Conservation (phyloP, 2,329 filamentous ascomycete species). For the Elsinoe necatrix region DNA sequence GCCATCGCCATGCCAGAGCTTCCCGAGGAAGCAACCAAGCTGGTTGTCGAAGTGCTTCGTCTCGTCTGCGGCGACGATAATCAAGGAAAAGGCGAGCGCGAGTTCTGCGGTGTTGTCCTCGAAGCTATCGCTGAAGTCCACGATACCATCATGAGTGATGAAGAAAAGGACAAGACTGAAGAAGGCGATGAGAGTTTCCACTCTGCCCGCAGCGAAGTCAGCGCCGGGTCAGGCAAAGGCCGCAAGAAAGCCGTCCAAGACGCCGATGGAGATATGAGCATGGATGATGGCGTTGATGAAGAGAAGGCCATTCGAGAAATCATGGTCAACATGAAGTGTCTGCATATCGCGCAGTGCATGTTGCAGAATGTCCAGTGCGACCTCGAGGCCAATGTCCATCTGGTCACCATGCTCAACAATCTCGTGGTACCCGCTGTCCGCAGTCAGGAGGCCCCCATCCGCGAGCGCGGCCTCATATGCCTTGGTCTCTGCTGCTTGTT, state of each 20-base stretch:
- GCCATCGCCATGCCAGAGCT: slow-evolving; percentile 77
- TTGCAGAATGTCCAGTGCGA: slow-evolving; percentile 83
- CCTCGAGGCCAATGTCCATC: slow-evolving; percentile 76
- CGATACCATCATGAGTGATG: slow-evolving; percentile 72
- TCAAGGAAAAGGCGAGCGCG: slow-evolving; percentile 63
- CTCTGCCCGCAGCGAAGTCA: slow-evolving; percentile 80
- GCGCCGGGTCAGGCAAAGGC: slow-evolving; percentile 45
- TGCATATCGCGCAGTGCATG: slow-evolving; percentile 97
- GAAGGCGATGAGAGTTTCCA: slow-evolving; percentile 72
- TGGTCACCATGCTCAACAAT: slow-evolving; percentile 98
- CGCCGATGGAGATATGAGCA: slow-evolving; percentile 34
- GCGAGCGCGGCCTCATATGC: slow-evolving; percentile 82
- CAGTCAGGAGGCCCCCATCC: slow-evolving; percentile 83
- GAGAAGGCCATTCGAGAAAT: slow-evolving; percentile 80
- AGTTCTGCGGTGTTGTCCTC: slow-evolving; percentile 76
- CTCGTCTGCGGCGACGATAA: slow-evolving; percentile 70
- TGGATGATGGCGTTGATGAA: slow-evolving; percentile 52
- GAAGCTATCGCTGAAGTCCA: slow-evolving; percentile 96
- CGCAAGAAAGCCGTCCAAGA: slow-evolving; percentile 42
- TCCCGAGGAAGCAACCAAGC: slow-evolving; percentile 85
- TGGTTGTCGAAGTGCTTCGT: slow-evolving; percentile 72
- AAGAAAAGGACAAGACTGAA: slow-evolving; percentile 48
- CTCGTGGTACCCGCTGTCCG: slow-evolving; percentile 91
- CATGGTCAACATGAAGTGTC: slow-evolving; percentile 95
- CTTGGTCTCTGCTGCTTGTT: slow-evolving; percentile 85